Base-by-base conservation (phyloP, 306 rosid genomes). In the Cicer arietinum region DNA sequence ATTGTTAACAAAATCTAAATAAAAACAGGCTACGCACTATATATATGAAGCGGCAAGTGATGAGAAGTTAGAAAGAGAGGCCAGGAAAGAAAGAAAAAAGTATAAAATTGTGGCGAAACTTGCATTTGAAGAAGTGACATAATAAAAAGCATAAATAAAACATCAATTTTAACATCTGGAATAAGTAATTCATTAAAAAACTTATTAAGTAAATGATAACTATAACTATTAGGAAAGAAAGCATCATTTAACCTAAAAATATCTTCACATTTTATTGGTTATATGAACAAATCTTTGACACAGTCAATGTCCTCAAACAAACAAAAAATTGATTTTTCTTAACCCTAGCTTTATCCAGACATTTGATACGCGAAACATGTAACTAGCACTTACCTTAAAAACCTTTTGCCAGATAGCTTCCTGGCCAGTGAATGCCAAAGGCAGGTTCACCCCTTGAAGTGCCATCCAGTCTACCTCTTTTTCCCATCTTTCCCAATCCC, bases 401-500 rank as follows among this genome's bases (percentile, higher is more conserved):
- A 92, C 94, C 85, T 84, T 89, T 73, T 86, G 92, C 97, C 98
- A 94, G 81, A 94, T 91, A 42, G 97, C 72, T 83, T 91, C 98
- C 87, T 94, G 98, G 58, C 98, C 97, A 0, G 90, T 89, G 80
- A 94, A 90, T 80, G 98, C 98, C 79, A 94, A 87, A 53, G 98
- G 98, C 16, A 94, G 86, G 88, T 94, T 94, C 67, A 91, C 84
- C 72, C 98, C 98, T 62, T 91, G 98, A 88, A 91, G 97, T 79
- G 93, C 97, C 98, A 91, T 94, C 97, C 98, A 94, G 69, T 94
- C 98, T 81, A 91, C 79, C 89, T 91, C 98, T 85, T 90, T 89
- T 85, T 94, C 96, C 97, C 97, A 94, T 88, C 94, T 91, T 83
- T 85, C 88, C 98, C 98, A 91, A 73, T 94, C 96, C 98, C 98